These are phyloP conservation scores for Carex pumila DNA, from an alignment of 176 grass and related monocot genomes.

Conservation along the genomic window DNA sequence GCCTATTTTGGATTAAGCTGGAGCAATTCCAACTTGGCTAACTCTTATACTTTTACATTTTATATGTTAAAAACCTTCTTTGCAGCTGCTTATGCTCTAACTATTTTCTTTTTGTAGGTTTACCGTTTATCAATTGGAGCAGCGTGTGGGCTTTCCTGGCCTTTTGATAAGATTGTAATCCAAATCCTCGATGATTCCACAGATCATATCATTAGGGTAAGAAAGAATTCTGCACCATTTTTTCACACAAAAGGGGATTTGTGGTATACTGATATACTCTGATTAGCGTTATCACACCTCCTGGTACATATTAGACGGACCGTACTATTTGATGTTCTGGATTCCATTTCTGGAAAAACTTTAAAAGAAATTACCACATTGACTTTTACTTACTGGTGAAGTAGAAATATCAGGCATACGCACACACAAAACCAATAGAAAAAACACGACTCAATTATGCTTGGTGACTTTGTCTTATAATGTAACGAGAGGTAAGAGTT, in stretches of 20 bases:
- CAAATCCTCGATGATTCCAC: conserved; percentile 87
- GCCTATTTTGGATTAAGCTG: neutral
- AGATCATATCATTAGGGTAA: conserved; percentile 40
- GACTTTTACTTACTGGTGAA: neutral
- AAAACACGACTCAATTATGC: neutral
- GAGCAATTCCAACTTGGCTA: neutral
- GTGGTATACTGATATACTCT: neutral
- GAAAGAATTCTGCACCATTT: neutral
- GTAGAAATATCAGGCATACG: neutral
- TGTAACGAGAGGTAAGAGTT: too few relatives aligned
- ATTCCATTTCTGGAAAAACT: neutral
- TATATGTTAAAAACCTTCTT: neutral
- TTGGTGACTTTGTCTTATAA: too few relatives aligned
- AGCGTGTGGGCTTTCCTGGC: conserved; percentile 58
- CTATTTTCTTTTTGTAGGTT: conserved; percentile 30
- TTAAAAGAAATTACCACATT: neutral
- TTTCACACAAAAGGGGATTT: neutral
- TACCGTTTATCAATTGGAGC: conserved; percentile 71
- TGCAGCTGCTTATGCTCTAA: neutral
- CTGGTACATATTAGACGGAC: neutral
- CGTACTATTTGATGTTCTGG: neutral
- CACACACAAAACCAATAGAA: neutral
- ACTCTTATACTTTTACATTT: neutral
- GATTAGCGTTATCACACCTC: neutral
- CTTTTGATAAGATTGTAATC: conserved; percentile 49